These are phyloP conservation scores for Paramecium sonneborni DNA, from an alignment of 73 alveolate species.

Conservation along the genomic window DNA sequence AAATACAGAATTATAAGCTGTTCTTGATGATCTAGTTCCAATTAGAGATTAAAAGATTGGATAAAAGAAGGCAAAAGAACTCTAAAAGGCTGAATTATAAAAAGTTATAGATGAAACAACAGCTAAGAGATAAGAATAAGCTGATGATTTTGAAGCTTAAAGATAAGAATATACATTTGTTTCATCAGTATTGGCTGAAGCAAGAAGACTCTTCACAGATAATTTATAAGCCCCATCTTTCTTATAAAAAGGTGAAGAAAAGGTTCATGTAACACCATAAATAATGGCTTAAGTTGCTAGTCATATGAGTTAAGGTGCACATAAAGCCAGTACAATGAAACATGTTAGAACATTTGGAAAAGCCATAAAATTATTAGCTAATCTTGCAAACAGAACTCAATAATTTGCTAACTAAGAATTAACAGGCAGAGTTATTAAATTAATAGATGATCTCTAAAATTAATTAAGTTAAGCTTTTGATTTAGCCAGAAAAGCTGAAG, in stretches of 20 bases:
- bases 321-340: conserved; percentile 59
- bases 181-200: conserved; percentile 62
- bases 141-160: conserved; percentile 35
- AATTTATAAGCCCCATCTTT: conserved; percentile 62
- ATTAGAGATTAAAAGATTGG: conserved; percentile 29
- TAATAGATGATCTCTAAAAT: conserved; percentile 64
- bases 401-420: conserved; percentile 39
- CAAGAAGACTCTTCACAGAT: conserved; percentile 68
- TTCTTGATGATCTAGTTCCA: conserved; percentile 45
- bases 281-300: conserved; percentile 61
- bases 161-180: conserved; percentile 56
- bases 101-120: conserved; percentile 52
- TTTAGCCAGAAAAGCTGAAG: conserved; percentile 63
- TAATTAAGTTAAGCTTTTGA: conserved; percentile 53
- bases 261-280: conserved; percentile 29
- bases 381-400: conserved; percentile 39
- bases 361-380: conserved; percentile 52
- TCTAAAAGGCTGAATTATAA: conserved; percentile 42
- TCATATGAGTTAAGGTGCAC: conserved; percentile 58
- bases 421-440: conserved; percentile 49
- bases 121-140: conserved; percentile 33
- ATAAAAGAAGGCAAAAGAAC: conserved; percentile 2
- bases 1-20: conserved; percentile 45
- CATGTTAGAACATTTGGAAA: conserved; percentile 61
- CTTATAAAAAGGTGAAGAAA: conserved; percentile 40